phyloP scores from a whole-genome alignment of 2,329 filamentous ascomycete species.

The Fusarium drepaniforme region DNA sequence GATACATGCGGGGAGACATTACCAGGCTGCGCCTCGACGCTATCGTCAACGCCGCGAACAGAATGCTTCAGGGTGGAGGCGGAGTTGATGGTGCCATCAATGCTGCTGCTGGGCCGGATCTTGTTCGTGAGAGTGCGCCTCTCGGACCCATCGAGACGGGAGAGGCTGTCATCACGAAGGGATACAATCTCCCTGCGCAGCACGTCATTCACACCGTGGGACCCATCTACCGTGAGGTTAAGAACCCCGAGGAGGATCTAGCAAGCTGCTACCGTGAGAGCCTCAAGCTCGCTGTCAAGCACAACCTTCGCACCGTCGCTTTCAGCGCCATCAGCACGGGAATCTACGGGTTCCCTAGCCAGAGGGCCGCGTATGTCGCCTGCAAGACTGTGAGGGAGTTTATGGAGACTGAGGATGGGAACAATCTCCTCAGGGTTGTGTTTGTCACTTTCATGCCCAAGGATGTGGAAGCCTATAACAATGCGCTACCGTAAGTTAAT shows the following conservation, averaged over 20 bases:
- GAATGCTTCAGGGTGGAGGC: conserved; percentile 83
- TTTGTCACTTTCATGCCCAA: conserved; percentile 88
- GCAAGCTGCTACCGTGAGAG: conserved; percentile 76
- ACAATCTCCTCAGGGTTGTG: conserved; percentile 77
- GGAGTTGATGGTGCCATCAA: conserved; percentile 94
- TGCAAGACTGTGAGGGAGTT: conserved; percentile 69
- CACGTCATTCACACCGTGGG: conserved; percentile 94
- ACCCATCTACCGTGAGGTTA: conserved; percentile 72
- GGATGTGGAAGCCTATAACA: conserved; percentile 80
- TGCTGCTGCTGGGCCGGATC: conserved; percentile 76
- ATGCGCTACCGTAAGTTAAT: conserved; percentile 75
- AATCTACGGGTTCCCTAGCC: conserved; percentile 87
- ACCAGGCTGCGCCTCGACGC: conserved; percentile 82
- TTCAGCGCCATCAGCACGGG: conserved; percentile 91
- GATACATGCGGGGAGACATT: conserved; percentile 81
- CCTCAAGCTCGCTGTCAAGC: conserved; percentile 77
- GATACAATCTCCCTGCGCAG: conserved; percentile 79
- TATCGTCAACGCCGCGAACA: conserved; percentile 95
- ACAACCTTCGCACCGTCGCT: conserved; percentile 77
- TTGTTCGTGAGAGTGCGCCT: conserved; percentile 78
- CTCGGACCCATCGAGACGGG: conserved; percentile 83
- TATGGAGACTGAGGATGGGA: conserved; percentile 59
- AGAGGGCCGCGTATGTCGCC: conserved; percentile 79
- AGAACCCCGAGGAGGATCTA: conserved; percentile 62
- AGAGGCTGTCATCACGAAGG: conserved; percentile 84